Evolutionary conservation across 2,329 filamentous ascomycete species (phyloP), one percentile per base, ranked within the genome.

Genomic region (Claviceps lovelessii): DNA sequence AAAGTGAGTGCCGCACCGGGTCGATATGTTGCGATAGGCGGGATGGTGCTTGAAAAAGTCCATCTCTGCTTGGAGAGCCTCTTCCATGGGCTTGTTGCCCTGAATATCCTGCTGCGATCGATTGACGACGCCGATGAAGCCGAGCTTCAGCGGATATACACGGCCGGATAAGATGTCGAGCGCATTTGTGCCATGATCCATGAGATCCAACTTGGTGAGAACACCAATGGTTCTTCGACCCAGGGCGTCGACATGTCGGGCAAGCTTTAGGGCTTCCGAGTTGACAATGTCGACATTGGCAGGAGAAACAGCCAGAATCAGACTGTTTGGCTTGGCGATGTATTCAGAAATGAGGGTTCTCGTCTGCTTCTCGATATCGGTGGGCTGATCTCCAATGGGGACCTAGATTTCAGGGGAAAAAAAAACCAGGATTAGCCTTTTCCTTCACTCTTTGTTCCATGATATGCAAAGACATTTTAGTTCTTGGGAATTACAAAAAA

Each of bases 241-340:
- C 70, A 95, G 84, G 2, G 93, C 86, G 70, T 98, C 93, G 54
- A 98, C 93, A 81, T 98, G 89, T 53, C 93, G 85, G 57, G 93
- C 93, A 58, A 98, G 84, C 72, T 98, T 98, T 63, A 98, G 74
- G 8, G 93, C 90, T 70, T 98, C 93, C 8, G 93, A 98, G 71
- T 98, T 98, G 68, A 97, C 93, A 63, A 98, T 84, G 67, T 98
- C 93, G 65, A 97, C 91, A 65, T 98, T 98, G 53, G 93, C 93
- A 19, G 93, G 91, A 13, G 93, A 97, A 29, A 98, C 93, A 37
- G 93, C 93, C 53, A 98, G 80, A 60, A 98, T 85, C 65, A 98
- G 95, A 72, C 91, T 96, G 78, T 98, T 98, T 15, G 93, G 91
- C 73, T 98, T 98, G 56, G 90, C 90, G 65, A 97, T 98, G 68